A percentile compares a stretch with the other conserved stretches of the same genome.
Conservation (phyloP, 2,329 filamentous ascomycete genomes). For the Penicillium sp. region DNA sequence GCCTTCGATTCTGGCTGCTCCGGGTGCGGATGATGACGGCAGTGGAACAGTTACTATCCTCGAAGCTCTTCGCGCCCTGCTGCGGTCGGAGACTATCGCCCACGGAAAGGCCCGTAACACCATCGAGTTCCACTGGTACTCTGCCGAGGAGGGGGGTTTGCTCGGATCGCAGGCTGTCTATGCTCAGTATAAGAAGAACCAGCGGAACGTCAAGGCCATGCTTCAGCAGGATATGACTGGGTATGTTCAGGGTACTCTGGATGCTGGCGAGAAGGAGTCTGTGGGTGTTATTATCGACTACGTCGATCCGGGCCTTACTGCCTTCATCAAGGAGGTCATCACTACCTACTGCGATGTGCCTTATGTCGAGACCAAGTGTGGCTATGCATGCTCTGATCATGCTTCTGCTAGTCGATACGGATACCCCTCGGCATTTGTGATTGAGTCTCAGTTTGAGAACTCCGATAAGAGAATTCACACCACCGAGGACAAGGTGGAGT, state of each 20-base stretch:
- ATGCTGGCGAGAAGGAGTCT: conserved; percentile 76
- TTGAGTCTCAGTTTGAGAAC: conserved; percentile 60
- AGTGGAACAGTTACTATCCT: conserved; percentile 92
- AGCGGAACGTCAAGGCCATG: conserved; percentile 86
- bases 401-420: conserved; percentile 65
- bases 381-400: conserved; percentile 76
- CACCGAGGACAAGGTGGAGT: conserved; percentile 68
- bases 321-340: conserved; percentile 87
- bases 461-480: conserved; percentile 71
- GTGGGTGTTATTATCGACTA: conserved; percentile 93
- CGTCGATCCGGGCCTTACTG: conserved; percentile 76
- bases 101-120: conserved; percentile 76
- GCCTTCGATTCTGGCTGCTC: conserved; percentile 77
- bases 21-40: conserved; percentile 93
- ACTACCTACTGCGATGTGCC: conserved; percentile 84
- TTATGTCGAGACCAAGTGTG: conserved; percentile 82
- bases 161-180: conserved; percentile 90
- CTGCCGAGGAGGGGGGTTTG: conserved; percentile 82
- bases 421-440: conserved; percentile 64
- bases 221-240: conserved; percentile 98
- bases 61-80: conserved; percentile 79
- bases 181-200: conserved; percentile 68
- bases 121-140: conserved; percentile 96
- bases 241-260: conserved; percentile 76
- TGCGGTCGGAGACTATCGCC: conserved; percentile 68